These are phyloP conservation scores for Aureobasidium sp. DNA, from an alignment of 2,329 filamentous ascomycete genomes.

Conservation along the genomic window DNA sequence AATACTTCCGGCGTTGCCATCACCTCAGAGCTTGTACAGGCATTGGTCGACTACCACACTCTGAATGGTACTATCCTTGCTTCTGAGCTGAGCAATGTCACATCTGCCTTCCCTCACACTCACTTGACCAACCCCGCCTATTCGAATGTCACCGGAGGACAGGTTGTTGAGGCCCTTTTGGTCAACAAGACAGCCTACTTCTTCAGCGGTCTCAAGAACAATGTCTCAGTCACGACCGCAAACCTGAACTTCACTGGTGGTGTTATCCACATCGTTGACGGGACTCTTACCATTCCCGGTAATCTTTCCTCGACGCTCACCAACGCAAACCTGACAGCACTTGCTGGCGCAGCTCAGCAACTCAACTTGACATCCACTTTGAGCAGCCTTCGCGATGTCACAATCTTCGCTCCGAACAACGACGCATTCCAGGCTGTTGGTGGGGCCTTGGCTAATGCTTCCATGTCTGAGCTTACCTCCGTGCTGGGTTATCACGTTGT, in stretches of 20 bases:
- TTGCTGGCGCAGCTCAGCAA: conserved; percentile 35
- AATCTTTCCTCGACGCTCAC: conserved; percentile 27
- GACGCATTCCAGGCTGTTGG: conserved; percentile 53
- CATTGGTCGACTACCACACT: conserved; percentile 53
- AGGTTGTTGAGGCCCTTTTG: conserved; percentile 46
- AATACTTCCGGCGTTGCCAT: conserved; percentile 29
- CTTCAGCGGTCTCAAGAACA: conserved; percentile 46
- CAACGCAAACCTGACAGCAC: conserved; percentile 33
- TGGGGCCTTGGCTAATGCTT: conserved; percentile 44
- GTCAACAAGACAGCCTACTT: conserved; percentile 41
- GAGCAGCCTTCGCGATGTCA: conserved; percentile 43
- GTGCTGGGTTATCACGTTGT: conserved; percentile 62
- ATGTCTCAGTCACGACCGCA: conserved; percentile 42
- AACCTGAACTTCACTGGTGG: conserved; percentile 40
- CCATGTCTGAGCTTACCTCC: conserved; percentile 40
- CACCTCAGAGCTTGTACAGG: conserved; percentile 32
- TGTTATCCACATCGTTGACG: conserved; percentile 42
- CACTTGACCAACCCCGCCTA: conserved; percentile 46
- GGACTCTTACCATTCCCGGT: conserved; percentile 35
- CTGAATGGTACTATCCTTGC: conserved; percentile 45
- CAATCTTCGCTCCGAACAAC: conserved; percentile 59
- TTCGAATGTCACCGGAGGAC: conserved; percentile 54
- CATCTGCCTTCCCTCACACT: conserved; percentile 39
- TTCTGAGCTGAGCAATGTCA: conserved; percentile 31
- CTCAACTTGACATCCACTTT: conserved; percentile 38